These are phyloP conservation scores for Phylloporus arenicola DNA, from an alignment of 768 basidiomycete species.

Conservation along the genomic window DNA sequence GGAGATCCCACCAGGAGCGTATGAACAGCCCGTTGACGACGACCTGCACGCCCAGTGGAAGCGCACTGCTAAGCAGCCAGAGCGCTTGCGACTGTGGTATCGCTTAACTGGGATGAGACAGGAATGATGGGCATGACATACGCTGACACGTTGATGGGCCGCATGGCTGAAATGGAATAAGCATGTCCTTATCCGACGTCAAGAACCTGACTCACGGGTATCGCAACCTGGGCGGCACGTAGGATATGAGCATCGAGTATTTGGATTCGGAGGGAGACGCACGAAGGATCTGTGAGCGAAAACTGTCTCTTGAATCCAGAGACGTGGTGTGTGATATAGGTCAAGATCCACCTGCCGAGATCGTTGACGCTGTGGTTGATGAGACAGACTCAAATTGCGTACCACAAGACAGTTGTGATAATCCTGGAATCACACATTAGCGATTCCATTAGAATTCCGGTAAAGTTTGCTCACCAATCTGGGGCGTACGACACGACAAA, in stretches of 20 bases:
- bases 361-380: neutral
- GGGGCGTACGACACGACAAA: constrained; percentile 53
- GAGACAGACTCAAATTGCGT: constrained; percentile 22
- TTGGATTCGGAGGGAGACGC: constrained; percentile 24
- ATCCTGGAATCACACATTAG: constrained; percentile 40
- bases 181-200: neutral
- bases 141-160: constrained; percentile 58
- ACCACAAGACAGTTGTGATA: constrained; percentile 61
- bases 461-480: constrained; percentile 54
- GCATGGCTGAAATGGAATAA: constrained; percentile 43
- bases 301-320: constrained; percentile 74
- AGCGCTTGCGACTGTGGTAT: constrained; percentile 33
- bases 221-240: constrained; percentile 26
- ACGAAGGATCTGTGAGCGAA: constrained; percentile 73
- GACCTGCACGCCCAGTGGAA: constrained; percentile 65
- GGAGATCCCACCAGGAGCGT: constrained; percentile 84
- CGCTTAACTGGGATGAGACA: neutral
- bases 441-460: neutral
- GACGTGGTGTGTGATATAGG: constrained; percentile 48
- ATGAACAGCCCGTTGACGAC: constrained; percentile 65
- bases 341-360: constrained; percentile 47
- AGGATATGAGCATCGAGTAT: constrained; percentile 6
- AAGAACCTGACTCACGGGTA: constrained; percentile 31
- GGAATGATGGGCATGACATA: constrained; percentile 30
- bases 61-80: constrained; percentile 39